phyloP scores from a whole-genome alignment of 495 filamentous ascomycete genomes.

The Talaromyces borbonicus region DNA sequence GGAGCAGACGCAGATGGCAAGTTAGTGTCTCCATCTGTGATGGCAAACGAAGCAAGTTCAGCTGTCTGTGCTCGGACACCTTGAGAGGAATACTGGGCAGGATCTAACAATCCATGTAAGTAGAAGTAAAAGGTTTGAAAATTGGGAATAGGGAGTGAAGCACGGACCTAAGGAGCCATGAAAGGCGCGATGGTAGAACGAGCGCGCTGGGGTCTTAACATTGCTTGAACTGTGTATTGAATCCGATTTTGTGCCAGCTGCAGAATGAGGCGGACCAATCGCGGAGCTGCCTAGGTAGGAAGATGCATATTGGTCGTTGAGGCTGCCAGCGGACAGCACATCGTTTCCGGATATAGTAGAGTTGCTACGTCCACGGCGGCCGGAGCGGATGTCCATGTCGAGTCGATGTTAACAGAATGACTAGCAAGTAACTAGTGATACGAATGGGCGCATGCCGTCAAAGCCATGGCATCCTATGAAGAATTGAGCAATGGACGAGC shows the following conservation, averaged over 20 bases:
- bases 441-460: not conserved
- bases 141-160: constrained; percentile 2
- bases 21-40: constrained; percentile 39
- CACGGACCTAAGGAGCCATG: constrained; percentile 51
- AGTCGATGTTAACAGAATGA: too few species aligned
- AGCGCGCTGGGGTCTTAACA: constrained; percentile 62
- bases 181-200: constrained; percentile 68
- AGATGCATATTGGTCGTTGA: constrained; percentile 6
- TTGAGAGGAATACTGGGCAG: constrained; percentile 57
- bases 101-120: constrained; percentile 42
- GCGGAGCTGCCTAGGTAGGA: constrained; percentile 15
- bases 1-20: constrained; percentile 23
- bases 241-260: constrained; percentile 4
- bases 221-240: constrained; percentile 13
- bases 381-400: not conserved
- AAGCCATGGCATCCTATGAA: constrained; percentile 2
- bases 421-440: not conserved
- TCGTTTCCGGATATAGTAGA: constrained; percentile 20
- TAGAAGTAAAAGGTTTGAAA: constrained; percentile 20
- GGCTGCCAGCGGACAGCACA: constrained; percentile 1
- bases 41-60: constrained; percentile 77
- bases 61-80: constrained; percentile 85
- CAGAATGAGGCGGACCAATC: not conserved
- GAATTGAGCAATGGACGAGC: too few species aligned
- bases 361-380: constrained; percentile 23